These are phyloP conservation scores for Aspergillus transmontanensis DNA, from an alignment of 2,329 filamentous ascomycete species.

Conservation along the genomic window DNA sequence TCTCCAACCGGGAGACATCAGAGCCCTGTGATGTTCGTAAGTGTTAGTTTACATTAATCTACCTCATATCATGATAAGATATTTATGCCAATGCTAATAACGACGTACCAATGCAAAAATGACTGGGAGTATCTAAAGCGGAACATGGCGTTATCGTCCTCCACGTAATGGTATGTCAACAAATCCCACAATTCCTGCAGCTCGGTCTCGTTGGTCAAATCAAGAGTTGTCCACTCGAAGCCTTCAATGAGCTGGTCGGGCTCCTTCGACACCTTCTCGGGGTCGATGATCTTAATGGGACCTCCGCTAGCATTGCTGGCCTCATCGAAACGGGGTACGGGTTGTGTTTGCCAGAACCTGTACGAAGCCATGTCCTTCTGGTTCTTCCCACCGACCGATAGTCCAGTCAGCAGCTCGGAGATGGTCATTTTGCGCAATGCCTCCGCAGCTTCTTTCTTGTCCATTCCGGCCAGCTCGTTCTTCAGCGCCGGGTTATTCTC, in stretches of 20 bases:
- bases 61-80: neutral
- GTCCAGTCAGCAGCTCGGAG: constrained; percentile 51
- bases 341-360: constrained; percentile 99
- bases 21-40: constrained; percentile 62
- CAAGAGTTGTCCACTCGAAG: constrained; percentile 93
- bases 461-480: constrained; percentile 71
- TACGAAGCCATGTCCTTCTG: constrained; percentile 95
- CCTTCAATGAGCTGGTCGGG: constrained; percentile 75
- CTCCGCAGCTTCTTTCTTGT: constrained; percentile 60
- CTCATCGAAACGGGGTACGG: constrained; percentile 78
- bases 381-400: constrained; percentile 79
- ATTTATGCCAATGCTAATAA: neutral
- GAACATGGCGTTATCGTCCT: constrained; percentile 96
- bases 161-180: constrained; percentile 91
- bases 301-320: constrained; percentile 69
- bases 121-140: constrained; percentile 92
- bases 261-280: constrained; percentile 76
- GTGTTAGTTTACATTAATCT: neutral
- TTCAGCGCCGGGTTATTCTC: constrained; percentile 65
- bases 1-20: constrained; percentile 92
- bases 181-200: constrained; percentile 90
- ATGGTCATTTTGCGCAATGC: constrained; percentile 53
- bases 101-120: constrained; percentile 78
- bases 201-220: constrained; percentile 75
- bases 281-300: constrained; percentile 77